Evolutionary conservation across 2,329 filamentous ascomycete species (phyloP), one percentile per base, ranked within the genome.

Genomic region (Verruconis gallopava): DNA sequence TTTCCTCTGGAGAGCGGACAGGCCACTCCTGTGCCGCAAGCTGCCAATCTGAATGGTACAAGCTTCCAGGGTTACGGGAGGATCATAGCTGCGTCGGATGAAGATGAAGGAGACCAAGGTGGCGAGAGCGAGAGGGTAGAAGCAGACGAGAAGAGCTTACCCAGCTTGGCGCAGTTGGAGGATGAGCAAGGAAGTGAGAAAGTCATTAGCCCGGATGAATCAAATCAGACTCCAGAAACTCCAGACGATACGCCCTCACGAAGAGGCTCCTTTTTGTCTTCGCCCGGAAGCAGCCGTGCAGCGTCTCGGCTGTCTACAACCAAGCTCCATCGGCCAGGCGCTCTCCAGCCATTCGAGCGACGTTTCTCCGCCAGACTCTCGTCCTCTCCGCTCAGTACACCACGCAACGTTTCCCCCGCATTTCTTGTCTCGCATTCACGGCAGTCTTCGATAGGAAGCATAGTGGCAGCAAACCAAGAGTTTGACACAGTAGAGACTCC

Each of bases 261-360:
- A 17, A 14, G 71, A 66, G 72, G 66, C 39, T 77, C 73, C 9
- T 47, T 67, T 41, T 52, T 65, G 13, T 76, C 73, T 15, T 71
- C 85, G 4, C 76, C 79, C n/a, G 74, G 77, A 28, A 86, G 85
- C 61, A 85, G 81, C 53, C 66, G 81, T 28, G 71, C 85, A 20
- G 77, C 79, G 3, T 79, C 80, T 25, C 68, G 79, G 45, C 77
- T 76, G 50, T 79, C 80, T 13, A 72, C 81, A 44, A 71, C 76
- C 15, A 71, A 76, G 46, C 62, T 81, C 49, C 85, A 81, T 51
- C 79, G 85, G 12, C 84, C 81, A 13, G 83, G 83, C 15, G 86
- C 85, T 13, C 81, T 95, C 53, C 78, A 89, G 54, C 89, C 91
- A 3, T 98, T 98, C 59, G 91, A 98, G 57, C 78, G 85, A 48